Evolutionary conservation across 2,329 filamentous ascomycete species (phyloP), one percentile per base, ranked within the genome.

Genomic region (Phialemonium atrogriseum): DNA sequence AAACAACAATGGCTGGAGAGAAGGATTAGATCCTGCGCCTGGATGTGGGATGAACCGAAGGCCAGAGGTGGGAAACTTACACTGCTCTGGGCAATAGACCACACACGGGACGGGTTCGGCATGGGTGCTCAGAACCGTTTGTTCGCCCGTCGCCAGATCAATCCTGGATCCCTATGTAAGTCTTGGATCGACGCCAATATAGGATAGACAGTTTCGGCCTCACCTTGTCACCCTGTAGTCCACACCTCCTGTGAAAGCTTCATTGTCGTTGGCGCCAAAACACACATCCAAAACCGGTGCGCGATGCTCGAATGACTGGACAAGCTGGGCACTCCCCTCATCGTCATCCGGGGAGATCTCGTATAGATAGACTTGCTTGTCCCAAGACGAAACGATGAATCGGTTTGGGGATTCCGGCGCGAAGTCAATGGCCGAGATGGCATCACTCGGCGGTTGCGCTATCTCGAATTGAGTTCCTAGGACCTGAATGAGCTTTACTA

Each of bases 371-470:
- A 94, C 77, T 54, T 85, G 77, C 58, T 80, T 85, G 60, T 96
- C 89, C 91, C 91, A 98, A 34, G 87, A 94, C 9, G 88, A 82
- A 46, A 89, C 88, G n/a, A 93, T 74, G 22, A 98, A 71, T 46
- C 79, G 81, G 33, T 70, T 76, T 4, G 80, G 71, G n/a, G 79
- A 77, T 39, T 70, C 64, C 21, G 86, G 84, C 43, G 88, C 85
- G 68, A 94, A 98, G 51, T 77, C 77, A 49, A 96, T 66, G 15
- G 86, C 71, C 28, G 89, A 94, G 48, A 96, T 82, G 47, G 83
- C 84, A 60, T 98, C 91, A 45, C 72, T 73, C 9, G 91, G 91
- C 27, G 87, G 80, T 47, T 85, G 76, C 38, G 78, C 70, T 50
- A 95, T 73, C 59, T 91, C 82, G 62, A 84, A 88, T 68, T 94